phyloP scores from a whole-genome alignment of 441 rosid genomes.

The Aleurites moluccanus region DNA sequence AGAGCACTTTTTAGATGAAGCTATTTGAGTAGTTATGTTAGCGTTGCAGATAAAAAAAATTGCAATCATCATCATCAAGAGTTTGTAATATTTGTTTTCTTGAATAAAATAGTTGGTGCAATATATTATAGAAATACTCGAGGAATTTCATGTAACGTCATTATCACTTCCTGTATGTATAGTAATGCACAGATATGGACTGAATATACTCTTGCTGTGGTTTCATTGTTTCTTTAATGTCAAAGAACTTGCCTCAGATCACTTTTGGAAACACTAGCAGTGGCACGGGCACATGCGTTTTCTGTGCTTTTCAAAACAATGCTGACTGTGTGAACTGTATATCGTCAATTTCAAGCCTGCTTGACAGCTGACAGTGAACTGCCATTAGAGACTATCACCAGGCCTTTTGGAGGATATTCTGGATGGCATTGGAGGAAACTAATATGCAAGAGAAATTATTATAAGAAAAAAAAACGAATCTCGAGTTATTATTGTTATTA shows the following conservation, averaged over 20 bases:
- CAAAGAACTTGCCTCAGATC: background rate
- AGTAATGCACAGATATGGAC: background rate
- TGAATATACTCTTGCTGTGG: background rate
- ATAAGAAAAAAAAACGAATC: no score
- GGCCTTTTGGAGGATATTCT: no score
- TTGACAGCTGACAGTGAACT: no score
- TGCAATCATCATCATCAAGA: constrained; percentile 18
- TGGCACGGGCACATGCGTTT: background rate
- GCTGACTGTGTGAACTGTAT: background rate
- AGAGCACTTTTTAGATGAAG: constrained; percentile 10
- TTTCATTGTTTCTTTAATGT: background rate
- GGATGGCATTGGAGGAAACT: no score
- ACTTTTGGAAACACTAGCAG: background rate
- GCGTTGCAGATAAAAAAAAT: constrained; percentile 29
- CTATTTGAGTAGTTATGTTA: constrained; percentile 16
- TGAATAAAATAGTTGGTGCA: constrained; percentile 31
- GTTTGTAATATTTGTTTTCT: constrained; percentile 27
- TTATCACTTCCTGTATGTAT: background rate
- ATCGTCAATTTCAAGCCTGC: no score
- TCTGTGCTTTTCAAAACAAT: background rate
- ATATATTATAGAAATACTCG: background rate
- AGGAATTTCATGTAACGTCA: background rate
- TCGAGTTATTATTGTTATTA: no score
- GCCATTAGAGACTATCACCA: no score
- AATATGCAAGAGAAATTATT: no score